These are phyloP conservation scores for Candida sp. DNA, from an alignment of 1,139 yeast genomes.

Conservation along the genomic window DNA sequence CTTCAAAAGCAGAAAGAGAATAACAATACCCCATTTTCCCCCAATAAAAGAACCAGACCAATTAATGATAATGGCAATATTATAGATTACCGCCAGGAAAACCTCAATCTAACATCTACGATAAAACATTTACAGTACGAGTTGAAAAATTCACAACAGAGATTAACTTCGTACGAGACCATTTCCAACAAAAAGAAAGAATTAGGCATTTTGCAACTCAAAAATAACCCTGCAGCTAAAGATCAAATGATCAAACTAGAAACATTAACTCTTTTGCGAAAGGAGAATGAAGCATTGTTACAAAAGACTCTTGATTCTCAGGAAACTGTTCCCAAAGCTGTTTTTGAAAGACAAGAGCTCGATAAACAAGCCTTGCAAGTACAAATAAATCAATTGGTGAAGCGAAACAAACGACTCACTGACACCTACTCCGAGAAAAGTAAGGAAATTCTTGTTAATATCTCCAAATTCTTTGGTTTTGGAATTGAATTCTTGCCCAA, in stretches of 20 bases:
- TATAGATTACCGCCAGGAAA: slow-evolving; percentile 37
- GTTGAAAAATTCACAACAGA: slow-evolving; percentile 27
- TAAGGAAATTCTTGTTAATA: slow-evolving; percentile 67
- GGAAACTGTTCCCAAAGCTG: slow-evolving; percentile 50
- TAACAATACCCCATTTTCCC: slow-evolving; percentile 13
- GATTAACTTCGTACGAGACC: slow-evolving; percentile 24
- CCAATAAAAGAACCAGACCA: slow-evolving; percentile 22
- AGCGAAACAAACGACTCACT: slow-evolving; percentile 57
- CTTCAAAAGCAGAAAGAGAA: slow-evolving; percentile 26
- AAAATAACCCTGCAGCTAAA: slow-evolving; percentile 62
- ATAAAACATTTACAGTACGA: slow-evolving; percentile 23
- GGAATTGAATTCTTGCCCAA: slow-evolving; percentile 66
- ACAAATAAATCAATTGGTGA: slow-evolving; percentile 50
- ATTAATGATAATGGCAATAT: slow-evolving; percentile 18
- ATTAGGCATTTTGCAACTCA: slow-evolving; percentile 57
- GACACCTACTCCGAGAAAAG: slow-evolving; percentile 69
- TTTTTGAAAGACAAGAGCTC: slow-evolving; percentile 60
- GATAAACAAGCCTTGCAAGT: slow-evolving; percentile 50
- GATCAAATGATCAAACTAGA: slow-evolving; percentile 63
- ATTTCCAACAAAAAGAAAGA: slow-evolving; percentile 29
- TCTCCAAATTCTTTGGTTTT: slow-evolving; percentile 71
- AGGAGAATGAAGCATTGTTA: slow-evolving; percentile 61
- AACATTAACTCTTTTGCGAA: slow-evolving; percentile 47
- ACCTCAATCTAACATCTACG: slow-evolving; percentile 35
- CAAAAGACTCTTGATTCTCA: slow-evolving; percentile 11